Percentiles rank a stretch among this genome's conserved stretches.
phyloP scores from a whole-genome alignment of 257 asterid species.

The Solanum sitiens region DNA sequence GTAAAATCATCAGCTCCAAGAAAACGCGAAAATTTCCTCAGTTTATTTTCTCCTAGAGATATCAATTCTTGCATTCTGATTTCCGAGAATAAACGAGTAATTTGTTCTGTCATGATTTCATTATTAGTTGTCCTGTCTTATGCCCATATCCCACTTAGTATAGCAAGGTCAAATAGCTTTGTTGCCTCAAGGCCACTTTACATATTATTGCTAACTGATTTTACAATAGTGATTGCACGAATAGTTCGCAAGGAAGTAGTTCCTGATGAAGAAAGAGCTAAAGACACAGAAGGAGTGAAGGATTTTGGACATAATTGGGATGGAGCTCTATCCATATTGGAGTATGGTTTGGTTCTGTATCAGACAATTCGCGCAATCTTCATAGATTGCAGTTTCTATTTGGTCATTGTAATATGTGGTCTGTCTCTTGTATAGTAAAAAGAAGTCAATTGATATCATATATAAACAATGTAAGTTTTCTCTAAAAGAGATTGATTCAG shows the following conservation, averaged over 20 bases:
- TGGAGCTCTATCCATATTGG: constrained; percentile 52
- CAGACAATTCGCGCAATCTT: constrained; percentile 48
- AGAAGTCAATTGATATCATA: background rate
- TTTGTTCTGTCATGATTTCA: constrained; percentile 50
- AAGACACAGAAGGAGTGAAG: background rate
- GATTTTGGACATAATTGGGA: constrained; percentile 26
- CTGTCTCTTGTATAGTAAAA: constrained; percentile 28
- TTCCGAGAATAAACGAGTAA: constrained; percentile 47
- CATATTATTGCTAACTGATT: constrained; percentile 42
- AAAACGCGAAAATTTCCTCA: constrained; percentile 2
- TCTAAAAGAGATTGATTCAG: background rate
- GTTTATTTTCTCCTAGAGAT: constrained; percentile 36
- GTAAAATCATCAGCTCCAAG: constrained; percentile 8
- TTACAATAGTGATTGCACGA: constrained; percentile 37
- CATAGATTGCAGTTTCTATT: constrained; percentile 67
- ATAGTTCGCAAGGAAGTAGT: constrained; percentile 15
- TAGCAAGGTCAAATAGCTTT: constrained; percentile 41
- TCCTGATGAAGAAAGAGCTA: background rate
- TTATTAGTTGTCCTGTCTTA: constrained; percentile 45
- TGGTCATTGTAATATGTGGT: constrained; percentile 56
- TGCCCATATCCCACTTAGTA: constrained; percentile 32
- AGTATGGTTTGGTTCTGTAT: constrained; percentile 56
- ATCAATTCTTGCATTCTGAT: constrained; percentile 45
- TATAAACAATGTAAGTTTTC: no score
- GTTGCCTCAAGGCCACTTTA: constrained; percentile 62